Base-by-base conservation (phyloP, 306 rosid species). In the Cicer pinnatifidum region DNA sequence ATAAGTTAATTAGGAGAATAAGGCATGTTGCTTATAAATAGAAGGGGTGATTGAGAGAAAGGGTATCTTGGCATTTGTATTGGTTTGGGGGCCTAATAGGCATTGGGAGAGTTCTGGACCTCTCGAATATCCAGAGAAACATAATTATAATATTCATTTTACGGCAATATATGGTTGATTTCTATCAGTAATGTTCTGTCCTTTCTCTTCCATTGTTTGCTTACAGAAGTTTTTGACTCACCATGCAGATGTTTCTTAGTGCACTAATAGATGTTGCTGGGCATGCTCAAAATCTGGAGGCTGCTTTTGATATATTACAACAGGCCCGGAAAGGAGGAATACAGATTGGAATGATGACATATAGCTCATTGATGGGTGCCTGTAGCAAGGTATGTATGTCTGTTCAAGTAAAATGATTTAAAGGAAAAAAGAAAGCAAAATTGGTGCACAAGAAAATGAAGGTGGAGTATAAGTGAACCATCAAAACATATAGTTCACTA, bases 321-420 rank as follows among this genome's bases (percentile, higher is more conserved):
- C 89, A 91, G 77, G 92, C 95, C 66, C 86, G 67, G 60, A 80
- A 65, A 45, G 83, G 61, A 85, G 92, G 98, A 87, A 73, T 84
- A 51, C 58, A 15, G 15, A 73, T 86, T 78, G 97, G 97, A 75
- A 87, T 72, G 44, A 75, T 89, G 75, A 62, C 96, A 69, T 94
- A 89, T 84, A 89, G 98, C 82, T 91, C 98, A 66, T 83, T 94
- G 88, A 91, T 94, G 98, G 98, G 98, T 39, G 98, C 98, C 69
- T 94, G 97, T 83, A 85, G 97, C 89, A 89, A 94, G 83, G 98
- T 94, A 92, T 78, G 95, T 87, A 92, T 78, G 92, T 87, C 62
- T 56, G 58, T 23, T 52, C 63, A 71, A 67, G 82, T 75, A 71
- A 71, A 47, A 59, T 47, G 68, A 48, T 75, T 53, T 53, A 41